Evolutionary conservation across 352 stramenopile species (phyloP).

Genomic region (Pythium monospermum): DNA sequence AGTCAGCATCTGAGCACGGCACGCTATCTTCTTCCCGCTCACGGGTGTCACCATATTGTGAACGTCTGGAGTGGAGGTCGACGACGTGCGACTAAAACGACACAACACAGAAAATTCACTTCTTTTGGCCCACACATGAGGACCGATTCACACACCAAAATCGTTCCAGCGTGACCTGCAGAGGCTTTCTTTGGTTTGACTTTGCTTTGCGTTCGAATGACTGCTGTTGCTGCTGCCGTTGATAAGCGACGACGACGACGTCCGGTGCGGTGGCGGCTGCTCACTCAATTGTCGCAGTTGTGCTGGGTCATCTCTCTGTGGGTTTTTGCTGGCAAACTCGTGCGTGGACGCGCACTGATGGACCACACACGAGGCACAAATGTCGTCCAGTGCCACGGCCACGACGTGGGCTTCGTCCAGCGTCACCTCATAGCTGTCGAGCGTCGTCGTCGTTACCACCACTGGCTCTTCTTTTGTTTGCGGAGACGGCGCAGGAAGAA

Average conservation of each 20-base stretch:
- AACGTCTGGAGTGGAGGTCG: too few relatives aligned
- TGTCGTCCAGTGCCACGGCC: slow-evolving; percentile 12
- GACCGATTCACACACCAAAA: background rate
- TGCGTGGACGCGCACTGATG: slow-evolving; percentile 6
- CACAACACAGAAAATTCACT: too few relatives aligned
- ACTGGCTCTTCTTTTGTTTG: background rate
- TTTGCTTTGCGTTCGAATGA: too few relatives aligned
- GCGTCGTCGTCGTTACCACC: too few relatives aligned
- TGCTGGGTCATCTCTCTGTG: background rate
- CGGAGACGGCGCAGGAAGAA: background rate
- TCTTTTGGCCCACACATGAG: too few relatives aligned
- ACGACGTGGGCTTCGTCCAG: slow-evolving; percentile 14
- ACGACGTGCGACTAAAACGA: too few relatives aligned
- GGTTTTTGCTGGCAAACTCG: slow-evolving; percentile 1
- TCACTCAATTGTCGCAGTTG: slow-evolving; percentile 5
- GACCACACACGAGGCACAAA: slow-evolving; percentile 10
- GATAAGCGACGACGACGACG: too few relatives aligned
- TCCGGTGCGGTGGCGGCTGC: background rate
- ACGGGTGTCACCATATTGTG: too few relatives aligned
- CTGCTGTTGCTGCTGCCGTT: too few relatives aligned
- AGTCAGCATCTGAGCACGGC: too few relatives aligned
- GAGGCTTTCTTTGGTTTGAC: too few relatives aligned
- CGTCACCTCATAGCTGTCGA: slow-evolving; percentile 9
- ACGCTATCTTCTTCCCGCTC: too few relatives aligned
- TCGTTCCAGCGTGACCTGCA: slow-evolving; percentile 5